Base-by-base conservation (phyloP, 2,329 filamentous ascomycete species). In the Penicillium sp. region DNA sequence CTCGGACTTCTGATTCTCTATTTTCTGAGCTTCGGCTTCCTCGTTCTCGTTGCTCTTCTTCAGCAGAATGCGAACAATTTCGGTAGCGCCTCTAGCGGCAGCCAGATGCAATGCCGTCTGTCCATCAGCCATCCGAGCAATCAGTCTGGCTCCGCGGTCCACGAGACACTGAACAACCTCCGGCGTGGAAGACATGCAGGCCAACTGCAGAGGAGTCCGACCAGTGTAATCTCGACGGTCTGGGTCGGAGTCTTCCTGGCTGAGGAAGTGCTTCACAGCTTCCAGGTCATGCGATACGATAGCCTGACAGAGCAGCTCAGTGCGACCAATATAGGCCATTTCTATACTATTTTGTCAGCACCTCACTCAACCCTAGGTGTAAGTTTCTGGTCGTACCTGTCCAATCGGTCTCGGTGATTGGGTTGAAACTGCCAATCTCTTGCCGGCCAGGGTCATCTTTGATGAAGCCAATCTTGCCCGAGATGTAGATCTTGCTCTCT, bases 261-360 rank as follows among this genome's bases (percentile, higher is more conserved):
- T 80, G 11, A 84, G 76, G 88, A 90, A 96, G 64, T 87, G 85
- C 65, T 85, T 75, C 3, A 96, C 89, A 61, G 86, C 83, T 39
- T 90, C 87, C 3, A 89, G 66, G 72, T 96, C 88, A 1, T 83
- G 80, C 65, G 92, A 87, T 4, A 93, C 86, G 58, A 96, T 96
- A 0, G 90, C 91, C 69, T 92, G 89, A 68, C 90, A 96, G 2
- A 96, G 81, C 16, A 84, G 81, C 39, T 86, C 87, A 1, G 90
- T 93, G 64, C 92, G 90, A 11, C 91, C 90, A 37, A 96, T 83
- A 65, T 96, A 96, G 0, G 91, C 91, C 91, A 96, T 95, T 64
- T 93, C 90, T 75, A 19, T 40, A 1, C 33, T 6, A 37, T 6
- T 9, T 40, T 10, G 44, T 60, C 41, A 66, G 44, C 18, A 2